phyloP scores from a whole-genome alignment of 2,329 filamentous ascomycete species.

The Sporothrix globosa region DNA sequence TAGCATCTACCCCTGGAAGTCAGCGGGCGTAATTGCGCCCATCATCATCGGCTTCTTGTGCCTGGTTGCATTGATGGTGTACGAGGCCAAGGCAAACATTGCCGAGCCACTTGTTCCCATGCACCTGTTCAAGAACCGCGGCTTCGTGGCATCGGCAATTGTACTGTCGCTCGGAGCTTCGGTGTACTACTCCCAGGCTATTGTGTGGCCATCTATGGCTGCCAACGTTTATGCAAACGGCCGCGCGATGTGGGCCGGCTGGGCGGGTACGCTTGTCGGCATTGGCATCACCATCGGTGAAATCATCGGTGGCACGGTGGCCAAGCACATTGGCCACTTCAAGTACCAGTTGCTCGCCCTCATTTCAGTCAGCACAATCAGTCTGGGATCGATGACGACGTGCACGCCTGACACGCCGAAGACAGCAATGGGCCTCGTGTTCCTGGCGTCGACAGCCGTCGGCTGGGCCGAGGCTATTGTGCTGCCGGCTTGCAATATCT shows the following conservation, averaged over 20 bases:
- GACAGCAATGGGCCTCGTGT: slow-evolving; percentile 37
- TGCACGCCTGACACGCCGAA: slow-evolving; percentile 36
- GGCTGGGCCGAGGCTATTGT: slow-evolving; percentile 42
- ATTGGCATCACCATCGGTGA: slow-evolving; percentile 40
- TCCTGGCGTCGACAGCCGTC: slow-evolving; percentile 39
- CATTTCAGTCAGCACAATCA: slow-evolving; percentile 38
- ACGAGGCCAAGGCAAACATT: slow-evolving; percentile 43
- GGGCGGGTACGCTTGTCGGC: slow-evolving; percentile 37
- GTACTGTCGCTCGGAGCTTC: slow-evolving; percentile 42
- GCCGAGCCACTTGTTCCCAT: slow-evolving; percentile 45
- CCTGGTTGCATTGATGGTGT: slow-evolving; percentile 36
- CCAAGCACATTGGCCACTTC: slow-evolving; percentile 36
- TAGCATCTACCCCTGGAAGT: slow-evolving; percentile 44
- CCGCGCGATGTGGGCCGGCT: slow-evolving; percentile 35
- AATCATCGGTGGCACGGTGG: slow-evolving; percentile 39
- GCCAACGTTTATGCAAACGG: slow-evolving; percentile 38
- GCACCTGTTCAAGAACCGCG: slow-evolving; percentile 43
- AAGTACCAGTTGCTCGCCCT: slow-evolving; percentile 39
- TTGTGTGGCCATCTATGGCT: slow-evolving; percentile 41
- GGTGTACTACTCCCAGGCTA: slow-evolving; percentile 44
- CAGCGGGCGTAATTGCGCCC: slow-evolving; percentile 41
- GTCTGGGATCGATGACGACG: slow-evolving; percentile 36
- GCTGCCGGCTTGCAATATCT: slow-evolving; percentile 39
- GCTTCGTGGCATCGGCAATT: slow-evolving; percentile 41
- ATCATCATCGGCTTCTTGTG: slow-evolving; percentile 35